Evolutionary conservation across 306 rosid species (phyloP), one percentile per base, ranked within the genome.

Genomic region (Ormosia emarginata): DNA sequence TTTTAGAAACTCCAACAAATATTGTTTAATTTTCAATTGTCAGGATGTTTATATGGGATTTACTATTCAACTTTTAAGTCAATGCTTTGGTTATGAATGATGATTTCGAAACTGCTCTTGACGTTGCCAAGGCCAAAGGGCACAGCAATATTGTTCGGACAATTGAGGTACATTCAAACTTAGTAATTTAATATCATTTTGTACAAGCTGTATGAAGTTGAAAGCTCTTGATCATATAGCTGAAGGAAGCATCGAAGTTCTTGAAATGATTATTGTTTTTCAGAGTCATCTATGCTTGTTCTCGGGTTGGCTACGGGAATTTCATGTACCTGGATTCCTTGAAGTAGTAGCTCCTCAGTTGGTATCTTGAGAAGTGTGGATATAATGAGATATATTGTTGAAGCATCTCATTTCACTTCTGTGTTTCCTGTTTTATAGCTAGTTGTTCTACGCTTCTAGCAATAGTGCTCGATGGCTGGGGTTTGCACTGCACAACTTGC

Each of bases 241-340:
- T 62, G 24, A 24, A 24, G 24, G 24, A 62, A 77, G 44, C 46
- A 47, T 73, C 49, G 36, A 78, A 70, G 65, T 78, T 82, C 8
- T 82, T 79, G 49, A 67, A 79, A 37, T 69, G 17, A 53, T 76
- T 55, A 47, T 40, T 65, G 41, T 55, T 78, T 76, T 85, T 86
- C 74, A 96, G 99, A 82, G 85, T 73, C 98, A 96, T 89, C 84
- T 93, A 44, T 89, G 97, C 88, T 86, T 96, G 86, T 96, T 96
- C 92, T 91, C 93, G 12, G 97, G 95, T 85, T 96, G 98, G 98
- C 65, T 96, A 91, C 89, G 98, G 17, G 99, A 93, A 84, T 89
- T 93, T 78, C 87, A 88, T 74, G 99, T 97, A 71, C 98, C 91
- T 63, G 97, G 98, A 58, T 96, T 96, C 83, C 89, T 96, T 63